These are phyloP conservation scores for Lactifluus subvellereus DNA, from an alignment of 768 basidiomycete genomes.

Conservation along the genomic window DNA sequence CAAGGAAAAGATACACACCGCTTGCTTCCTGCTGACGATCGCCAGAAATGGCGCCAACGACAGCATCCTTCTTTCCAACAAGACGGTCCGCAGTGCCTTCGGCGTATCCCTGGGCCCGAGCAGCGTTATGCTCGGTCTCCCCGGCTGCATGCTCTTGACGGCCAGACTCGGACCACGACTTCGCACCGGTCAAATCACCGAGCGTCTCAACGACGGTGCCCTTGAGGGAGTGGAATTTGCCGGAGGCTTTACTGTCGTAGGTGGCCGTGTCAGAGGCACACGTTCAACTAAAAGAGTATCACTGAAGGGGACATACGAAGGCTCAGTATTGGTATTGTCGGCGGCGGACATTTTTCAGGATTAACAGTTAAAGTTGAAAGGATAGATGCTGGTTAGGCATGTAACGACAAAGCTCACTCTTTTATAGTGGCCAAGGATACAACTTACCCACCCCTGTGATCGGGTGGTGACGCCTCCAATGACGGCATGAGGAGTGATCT, in stretches of 20 bases:
- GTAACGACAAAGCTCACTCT: not conserved
- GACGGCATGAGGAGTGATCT: conserved; percentile 6
- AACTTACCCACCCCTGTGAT: not conserved
- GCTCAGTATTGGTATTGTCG: conserved; percentile 14
- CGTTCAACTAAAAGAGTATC: not conserved
- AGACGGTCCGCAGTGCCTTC: conserved; percentile 44
- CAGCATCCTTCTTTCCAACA: conserved; percentile 46
- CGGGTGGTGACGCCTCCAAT: conserved; percentile 12
- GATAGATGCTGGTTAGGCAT: not conserved
- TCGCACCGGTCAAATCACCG: conserved; percentile 41
- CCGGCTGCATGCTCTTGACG: conserved; percentile 47
- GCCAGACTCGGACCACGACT: conserved; percentile 41
- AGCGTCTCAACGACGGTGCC: conserved; percentile 36
- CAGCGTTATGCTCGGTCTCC: conserved; percentile 42
- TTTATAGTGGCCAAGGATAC: conserved; percentile 1
- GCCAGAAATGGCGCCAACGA: conserved; percentile 51
- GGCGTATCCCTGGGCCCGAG: conserved; percentile 45
- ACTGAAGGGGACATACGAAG: conserved; percentile 10
- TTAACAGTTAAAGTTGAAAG: not conserved
- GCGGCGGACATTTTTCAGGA: conserved; percentile 13
- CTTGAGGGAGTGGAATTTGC: conserved; percentile 38
- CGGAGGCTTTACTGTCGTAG: conserved; percentile 32
- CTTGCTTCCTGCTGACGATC: conserved; percentile 46
- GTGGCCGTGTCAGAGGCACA: not conserved
- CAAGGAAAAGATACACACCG: conserved; percentile 33